These are phyloP conservation scores for Parasitella parasitica DNA, from an alignment of 371 early-diverging fungal species.

Conservation along the genomic window DNA sequence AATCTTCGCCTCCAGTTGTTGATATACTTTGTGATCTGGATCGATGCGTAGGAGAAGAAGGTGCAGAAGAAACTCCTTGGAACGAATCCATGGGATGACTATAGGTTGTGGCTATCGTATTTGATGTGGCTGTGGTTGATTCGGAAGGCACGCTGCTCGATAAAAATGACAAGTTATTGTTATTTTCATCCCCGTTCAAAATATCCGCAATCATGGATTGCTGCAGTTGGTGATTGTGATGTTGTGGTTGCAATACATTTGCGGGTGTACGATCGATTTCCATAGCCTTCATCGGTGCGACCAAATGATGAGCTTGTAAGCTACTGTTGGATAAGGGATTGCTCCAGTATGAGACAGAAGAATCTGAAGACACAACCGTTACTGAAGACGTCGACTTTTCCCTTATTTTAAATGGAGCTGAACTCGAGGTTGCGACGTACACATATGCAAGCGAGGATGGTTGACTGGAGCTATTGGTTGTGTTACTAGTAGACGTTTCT, in stretches of 20 bases:
- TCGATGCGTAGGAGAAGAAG: constrained; percentile 31
- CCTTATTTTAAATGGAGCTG: constrained; percentile 42
- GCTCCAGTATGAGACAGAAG: constrained; percentile 37
- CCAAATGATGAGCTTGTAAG: neutral
- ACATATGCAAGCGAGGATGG: constrained; percentile 38
- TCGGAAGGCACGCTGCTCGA: constrained; percentile 41
- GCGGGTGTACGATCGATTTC: constrained; percentile 10
- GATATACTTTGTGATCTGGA: constrained; percentile 30
- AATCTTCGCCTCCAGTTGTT: constrained; percentile 11
- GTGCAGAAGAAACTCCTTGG: constrained; percentile 19
- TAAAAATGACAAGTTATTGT: constrained; percentile 3
- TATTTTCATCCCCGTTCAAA: constrained; percentile 3
- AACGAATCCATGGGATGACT: neutral
- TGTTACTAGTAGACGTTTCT: constrained; percentile 19
- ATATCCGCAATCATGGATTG: constrained; percentile 13
- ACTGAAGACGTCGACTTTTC: constrained; percentile 40
- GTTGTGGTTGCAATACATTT: constrained; percentile 9
- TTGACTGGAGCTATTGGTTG: constrained; percentile 26
- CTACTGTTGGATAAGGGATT: constrained; percentile 11
- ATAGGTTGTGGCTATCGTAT: neutral
- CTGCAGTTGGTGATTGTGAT: neutral
- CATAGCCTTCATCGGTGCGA: neutral
- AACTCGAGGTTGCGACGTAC: constrained; percentile 31
- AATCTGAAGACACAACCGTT: constrained; percentile 31
- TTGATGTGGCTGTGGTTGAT: constrained; percentile 1